Evolutionary conservation across 2,329 filamentous ascomycete genomes (phyloP).

Genomic region (Pochonia chlamydosporia): DNA sequence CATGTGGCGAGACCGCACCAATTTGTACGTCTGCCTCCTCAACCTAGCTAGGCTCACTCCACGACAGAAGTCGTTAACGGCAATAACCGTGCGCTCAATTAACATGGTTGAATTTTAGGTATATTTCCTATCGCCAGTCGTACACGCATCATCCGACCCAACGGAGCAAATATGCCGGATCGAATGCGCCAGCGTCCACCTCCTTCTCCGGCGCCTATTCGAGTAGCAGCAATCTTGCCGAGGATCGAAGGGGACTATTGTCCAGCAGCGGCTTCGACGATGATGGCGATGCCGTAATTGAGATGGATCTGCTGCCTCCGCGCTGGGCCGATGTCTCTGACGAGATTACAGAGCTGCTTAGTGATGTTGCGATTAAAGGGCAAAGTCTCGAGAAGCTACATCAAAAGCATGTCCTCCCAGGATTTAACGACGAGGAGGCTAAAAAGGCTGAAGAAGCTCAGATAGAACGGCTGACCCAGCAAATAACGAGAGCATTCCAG

Average conservation of each 20-base stretch:
- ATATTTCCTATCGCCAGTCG: slow-evolving; percentile 98
- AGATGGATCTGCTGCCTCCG: slow-evolving; percentile 94
- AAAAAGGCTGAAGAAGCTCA: slow-evolving; percentile 82
- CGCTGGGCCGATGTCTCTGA: slow-evolving; percentile 95
- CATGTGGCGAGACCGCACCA: slow-evolving; percentile 99
- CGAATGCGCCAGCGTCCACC: slow-evolving; percentile 40
- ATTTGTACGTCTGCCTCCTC: slow-evolving; percentile 61
- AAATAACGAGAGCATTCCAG: slow-evolving; percentile 85
- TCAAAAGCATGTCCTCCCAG: slow-evolving; percentile 92
- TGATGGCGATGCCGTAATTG: slow-evolving; percentile 91
- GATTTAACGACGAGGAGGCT: slow-evolving; percentile 91
- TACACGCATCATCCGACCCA: slow-evolving; percentile 92
- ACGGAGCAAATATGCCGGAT: slow-evolving; percentile 62
- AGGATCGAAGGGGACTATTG: slow-evolving; percentile 72
- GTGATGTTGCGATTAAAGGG: slow-evolving; percentile 75
- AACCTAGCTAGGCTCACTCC: not conserved
- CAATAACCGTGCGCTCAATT: not conserved
- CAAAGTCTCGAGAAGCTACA: slow-evolving; percentile 85
- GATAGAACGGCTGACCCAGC: slow-evolving; percentile 85
- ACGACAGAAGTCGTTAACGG: slow-evolving; percentile 5
- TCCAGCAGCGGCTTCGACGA: slow-evolving; percentile 71
- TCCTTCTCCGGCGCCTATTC: slow-evolving; percentile 56
- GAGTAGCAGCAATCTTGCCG: slow-evolving; percentile 37
- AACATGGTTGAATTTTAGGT: slow-evolving; percentile 49
- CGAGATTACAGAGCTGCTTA: slow-evolving; percentile 79